A percentile compares a stretch with the other conserved stretches of the same genome.
phyloP scores from a whole-genome alignment of 2,329 filamentous ascomycete species.

The Coniella lustricola region DNA sequence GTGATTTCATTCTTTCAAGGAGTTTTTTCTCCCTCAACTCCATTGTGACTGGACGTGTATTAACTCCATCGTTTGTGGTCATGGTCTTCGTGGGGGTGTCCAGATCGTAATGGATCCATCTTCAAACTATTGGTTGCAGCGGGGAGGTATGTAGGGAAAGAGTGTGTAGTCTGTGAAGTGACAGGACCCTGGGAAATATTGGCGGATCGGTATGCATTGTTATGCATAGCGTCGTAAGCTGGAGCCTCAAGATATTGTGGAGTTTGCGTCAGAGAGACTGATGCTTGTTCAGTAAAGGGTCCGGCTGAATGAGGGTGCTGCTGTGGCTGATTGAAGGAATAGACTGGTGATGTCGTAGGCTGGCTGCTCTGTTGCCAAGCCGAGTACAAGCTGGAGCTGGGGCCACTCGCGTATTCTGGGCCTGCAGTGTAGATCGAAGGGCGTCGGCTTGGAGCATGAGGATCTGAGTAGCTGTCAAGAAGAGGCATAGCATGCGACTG shows the following conservation, averaged over 20 bases:
- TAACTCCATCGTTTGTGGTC: slow-evolving; percentile 13
- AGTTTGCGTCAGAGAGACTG: slow-evolving; percentile 21
- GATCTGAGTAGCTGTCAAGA: slow-evolving; percentile 37
- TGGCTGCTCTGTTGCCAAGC: slow-evolving; percentile 39
- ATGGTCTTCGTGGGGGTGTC: slow-evolving; percentile 15
- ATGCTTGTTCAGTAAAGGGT: slow-evolving; percentile 24
- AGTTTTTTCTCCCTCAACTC: not conserved
- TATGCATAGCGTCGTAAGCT: slow-evolving; percentile 24
- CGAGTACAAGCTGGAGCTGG: slow-evolving; percentile 33
- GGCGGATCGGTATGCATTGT: slow-evolving; percentile 22
- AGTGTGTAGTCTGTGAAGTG: slow-evolving; percentile 14
- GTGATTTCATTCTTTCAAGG: not conserved
- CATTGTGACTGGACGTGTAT: not conserved
- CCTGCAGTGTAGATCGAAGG: slow-evolving; percentile 36
- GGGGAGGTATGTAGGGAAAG: slow-evolving; percentile 19
- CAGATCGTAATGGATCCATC: slow-evolving; percentile 14
- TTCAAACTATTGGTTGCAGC: slow-evolving; percentile 16
- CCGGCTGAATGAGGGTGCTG: slow-evolving; percentile 20
- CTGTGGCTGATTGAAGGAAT: slow-evolving; percentile 38
- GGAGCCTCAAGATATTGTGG: slow-evolving; percentile 22
- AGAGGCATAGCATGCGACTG: slow-evolving; percentile 31
- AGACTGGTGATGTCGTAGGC: slow-evolving; percentile 35
- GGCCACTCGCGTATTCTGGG: slow-evolving; percentile 38
- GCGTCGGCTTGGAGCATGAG: slow-evolving; percentile 39
- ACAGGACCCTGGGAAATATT: slow-evolving; percentile 18